Percentiles rank a stretch among this genome's conserved stretches.
Conservation (phyloP, 768 basidiomycete species). For the Tulasnella calospora region DNA sequence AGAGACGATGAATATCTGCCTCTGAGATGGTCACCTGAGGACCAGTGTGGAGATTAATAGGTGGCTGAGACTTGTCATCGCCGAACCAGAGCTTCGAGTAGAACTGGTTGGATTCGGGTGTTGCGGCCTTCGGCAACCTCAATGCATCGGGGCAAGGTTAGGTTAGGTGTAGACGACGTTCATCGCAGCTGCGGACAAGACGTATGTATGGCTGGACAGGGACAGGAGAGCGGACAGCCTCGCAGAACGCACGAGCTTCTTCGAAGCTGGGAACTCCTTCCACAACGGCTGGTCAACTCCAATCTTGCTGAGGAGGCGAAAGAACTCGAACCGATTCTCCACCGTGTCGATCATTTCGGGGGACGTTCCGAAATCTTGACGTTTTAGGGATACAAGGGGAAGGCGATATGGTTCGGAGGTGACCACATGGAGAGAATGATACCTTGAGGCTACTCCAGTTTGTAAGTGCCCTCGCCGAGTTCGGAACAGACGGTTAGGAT, state of each 20-base stretch:
- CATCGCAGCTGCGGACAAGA: slow-evolving; percentile 99
- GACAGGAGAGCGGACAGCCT: slow-evolving; percentile 90
- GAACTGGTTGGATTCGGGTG: slow-evolving; percentile 84
- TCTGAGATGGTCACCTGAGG: slow-evolving; percentile 74
- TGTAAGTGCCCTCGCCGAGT: slow-evolving; percentile 99
- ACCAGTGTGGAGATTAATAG: slow-evolving; percentile 73
- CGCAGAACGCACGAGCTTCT: slow-evolving; percentile 84
- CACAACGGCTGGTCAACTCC: slow-evolving; percentile 95
- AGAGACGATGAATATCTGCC: slow-evolving; percentile 78
- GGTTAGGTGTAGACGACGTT: slow-evolving; percentile 92
- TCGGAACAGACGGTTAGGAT: too few relatives aligned
- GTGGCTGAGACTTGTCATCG: slow-evolving; percentile 67
- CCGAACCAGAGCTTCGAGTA: slow-evolving; percentile 99
- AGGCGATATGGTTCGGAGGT: slow-evolving; percentile 96
- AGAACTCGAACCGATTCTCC: slow-evolving; percentile 99
- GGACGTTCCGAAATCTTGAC: slow-evolving; percentile 97
- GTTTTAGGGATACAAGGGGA: slow-evolving; percentile 89
- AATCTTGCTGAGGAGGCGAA: slow-evolving; percentile 91
- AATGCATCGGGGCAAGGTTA: slow-evolving; percentile 87
- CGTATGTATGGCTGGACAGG: slow-evolving; percentile 96
- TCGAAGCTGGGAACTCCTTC: slow-evolving; percentile 92
- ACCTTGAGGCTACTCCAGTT: slow-evolving; percentile 79
- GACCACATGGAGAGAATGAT: slow-evolving; percentile 96
- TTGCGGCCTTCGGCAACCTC: slow-evolving; percentile 82
- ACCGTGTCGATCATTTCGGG: slow-evolving; percentile 99